Conservation (phyloP, 2,329 filamentous ascomycete genomes). For the Stachybotrys chartarum region DNA sequence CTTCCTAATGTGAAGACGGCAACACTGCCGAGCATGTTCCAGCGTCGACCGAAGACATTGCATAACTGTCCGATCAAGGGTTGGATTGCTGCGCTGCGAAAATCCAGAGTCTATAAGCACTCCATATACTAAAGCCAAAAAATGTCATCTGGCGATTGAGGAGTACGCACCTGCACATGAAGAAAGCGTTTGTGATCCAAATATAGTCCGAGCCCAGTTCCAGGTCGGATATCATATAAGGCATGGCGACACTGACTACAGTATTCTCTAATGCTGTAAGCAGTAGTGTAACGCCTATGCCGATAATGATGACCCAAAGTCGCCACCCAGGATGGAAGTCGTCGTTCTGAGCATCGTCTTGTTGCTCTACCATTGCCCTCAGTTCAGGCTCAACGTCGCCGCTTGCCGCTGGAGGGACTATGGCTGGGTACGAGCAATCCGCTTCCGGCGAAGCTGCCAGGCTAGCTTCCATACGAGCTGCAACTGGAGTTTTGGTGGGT, state of each 20-base stretch:
- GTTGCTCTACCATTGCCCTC: too few species aligned
- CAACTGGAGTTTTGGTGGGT: too few species aligned
- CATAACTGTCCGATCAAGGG: not conserved
- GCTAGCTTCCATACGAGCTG: too few species aligned
- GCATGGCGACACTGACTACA: slow-evolving; percentile 17
- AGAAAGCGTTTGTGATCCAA: slow-evolving; percentile 20
- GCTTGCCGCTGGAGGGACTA: too few species aligned
- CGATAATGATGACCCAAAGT: slow-evolving; percentile 19
- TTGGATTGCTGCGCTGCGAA: not conserved
- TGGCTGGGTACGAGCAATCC: too few species aligned
- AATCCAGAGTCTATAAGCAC: too few species aligned
- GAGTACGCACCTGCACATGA: slow-evolving; percentile 11
- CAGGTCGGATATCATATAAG: slow-evolving; percentile 15
- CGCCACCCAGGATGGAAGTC: slow-evolving; percentile 2
- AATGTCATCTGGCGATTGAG: not conserved
- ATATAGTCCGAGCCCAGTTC: slow-evolving; percentile 16
- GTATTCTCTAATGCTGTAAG: slow-evolving; percentile 14
- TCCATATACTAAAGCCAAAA: too few species aligned
- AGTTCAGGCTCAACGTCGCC: too few species aligned
- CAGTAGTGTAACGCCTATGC: slow-evolving; percentile 12
- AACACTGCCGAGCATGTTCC: not conserved
- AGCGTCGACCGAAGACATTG: not conserved
- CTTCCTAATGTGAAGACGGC: not conserved
- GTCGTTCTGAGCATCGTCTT: too few species aligned
- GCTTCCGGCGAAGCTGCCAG: too few species aligned